These are phyloP conservation scores for Ogataea paradorogensis DNA, from an alignment of 805 yeast species.

Conservation along the genomic window DNA sequence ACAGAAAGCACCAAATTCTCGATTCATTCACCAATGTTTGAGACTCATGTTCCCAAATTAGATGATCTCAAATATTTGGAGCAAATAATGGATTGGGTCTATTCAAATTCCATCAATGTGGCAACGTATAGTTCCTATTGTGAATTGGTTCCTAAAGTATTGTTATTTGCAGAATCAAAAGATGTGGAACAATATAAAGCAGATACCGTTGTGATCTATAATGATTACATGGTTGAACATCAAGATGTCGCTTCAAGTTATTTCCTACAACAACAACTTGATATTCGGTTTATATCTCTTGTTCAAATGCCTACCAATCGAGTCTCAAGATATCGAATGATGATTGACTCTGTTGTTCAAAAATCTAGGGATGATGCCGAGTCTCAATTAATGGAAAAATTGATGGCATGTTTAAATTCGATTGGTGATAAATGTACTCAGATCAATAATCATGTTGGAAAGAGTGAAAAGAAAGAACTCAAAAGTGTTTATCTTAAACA, in stretches of 20 bases:
- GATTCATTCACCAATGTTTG: constrained; percentile 26
- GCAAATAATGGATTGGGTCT: constrained; percentile 19
- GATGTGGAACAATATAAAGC: constrained; percentile 27
- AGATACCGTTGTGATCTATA: constrained; percentile 19
- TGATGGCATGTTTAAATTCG: constrained; percentile 27
- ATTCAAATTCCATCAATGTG: constrained; percentile 23
- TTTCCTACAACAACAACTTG: constrained; percentile 42
- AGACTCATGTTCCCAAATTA: constrained; percentile 19
- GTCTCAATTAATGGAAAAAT: constrained; percentile 23
- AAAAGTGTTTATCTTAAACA: constrained; percentile 15
- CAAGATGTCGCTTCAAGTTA: constrained; percentile 18
- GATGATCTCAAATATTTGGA: constrained; percentile 22
- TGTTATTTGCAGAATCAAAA: constrained; percentile 20
- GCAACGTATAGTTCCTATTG: constrained; percentile 27
- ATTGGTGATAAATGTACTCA: constrained; percentile 22
- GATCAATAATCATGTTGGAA: constrained; percentile 24
- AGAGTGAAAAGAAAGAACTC: constrained; percentile 20
- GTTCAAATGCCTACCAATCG: constrained; percentile 53
- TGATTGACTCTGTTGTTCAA: constrained; percentile 42
- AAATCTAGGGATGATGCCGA: constrained; percentile 25
- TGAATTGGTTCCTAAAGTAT: constrained; percentile 22
- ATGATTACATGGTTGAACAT: constrained; percentile 30
- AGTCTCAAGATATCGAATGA: constrained; percentile 47
- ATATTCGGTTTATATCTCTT: constrained; percentile 52
- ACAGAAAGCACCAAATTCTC: constrained; percentile 15